Base-by-base conservation (phyloP, 2,329 filamentous ascomycete genomes). In the Penicillium janthinellum region DNA sequence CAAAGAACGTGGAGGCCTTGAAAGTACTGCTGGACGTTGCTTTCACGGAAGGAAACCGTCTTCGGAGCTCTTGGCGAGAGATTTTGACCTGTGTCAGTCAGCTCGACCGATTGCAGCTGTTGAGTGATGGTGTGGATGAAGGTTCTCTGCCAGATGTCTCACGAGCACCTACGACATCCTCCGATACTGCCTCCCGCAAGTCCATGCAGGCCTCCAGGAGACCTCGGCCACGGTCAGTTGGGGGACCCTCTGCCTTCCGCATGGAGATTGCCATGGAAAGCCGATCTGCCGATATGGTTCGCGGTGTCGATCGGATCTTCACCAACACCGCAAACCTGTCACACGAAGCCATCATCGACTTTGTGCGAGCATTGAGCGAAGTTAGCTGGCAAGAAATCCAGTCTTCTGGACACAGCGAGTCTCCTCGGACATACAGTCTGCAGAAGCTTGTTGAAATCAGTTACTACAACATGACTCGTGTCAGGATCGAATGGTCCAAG, bases 311-410 rank as follows among this genome's bases (percentile, higher is more conserved):
- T 76, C 86, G 92, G 41, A 98, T 99, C 69, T 99, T 99, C 73
- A 96, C 92, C 50, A 96, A 96, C 72, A 98, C 95, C 0, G 94
- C 93, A 8, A 93, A 96, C 68, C 83, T 99, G 2, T 93, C 90
- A 4, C 93, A 93, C 60, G 92, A 97, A 66, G 93, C 94, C 3
- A 99, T 99, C 70, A 90, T 98, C 1, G 89, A 96, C 74, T 99
- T 99, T 74, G 94, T 96, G 53, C 88, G 88, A 57, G 93, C 95
- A 0, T 79, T 99, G 59, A 96, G 91, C 7, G 92, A 97, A 73
- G 94, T 99, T 65, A 98, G 94, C 76, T 98, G 95, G 95, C 94
- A 98, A 71, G 95, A 99, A 76, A 99, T 99, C 71, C 94, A 96
- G 73, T 96, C 95, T 3, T 98, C 95, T 0, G 95, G 95, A 0